Evolutionary conservation across 352 stramenopile genomes (phyloP), one percentile per base, ranked within the genome.

Genomic region (Phytophthora sojae): DNA sequence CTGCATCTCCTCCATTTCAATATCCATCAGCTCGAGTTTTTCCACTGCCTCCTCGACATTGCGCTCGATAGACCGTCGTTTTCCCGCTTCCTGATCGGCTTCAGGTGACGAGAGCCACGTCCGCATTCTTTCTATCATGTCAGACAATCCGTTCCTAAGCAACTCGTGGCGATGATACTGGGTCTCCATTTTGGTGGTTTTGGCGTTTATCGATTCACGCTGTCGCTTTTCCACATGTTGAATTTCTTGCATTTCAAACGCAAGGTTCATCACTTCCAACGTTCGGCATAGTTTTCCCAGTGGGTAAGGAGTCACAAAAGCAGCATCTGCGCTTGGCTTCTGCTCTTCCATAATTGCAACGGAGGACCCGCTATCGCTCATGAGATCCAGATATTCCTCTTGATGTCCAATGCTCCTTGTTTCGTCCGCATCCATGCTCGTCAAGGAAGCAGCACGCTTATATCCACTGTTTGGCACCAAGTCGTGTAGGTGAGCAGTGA

Each of bases 201-300:
- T 82, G 37, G 66, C 53, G n/a, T 74, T 71, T 12, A 79, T 58
- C 12, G 45, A 44, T 35, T 75, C 56, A 3, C 70, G 69, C 19
- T 76, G 45, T 0, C 71, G 61, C n/a, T 58, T 60, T 39, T 71
- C 61, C 26, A 60, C 37, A 14, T 70, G 59, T 30, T 78, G 62
- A 12, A 81, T 71, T 44, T 88, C 79, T 67, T 86, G 72, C 21
- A 85, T 77, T 67, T 91, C 85, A 19, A 90, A 78, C 4, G 63
- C 76, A 47, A 75, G 11, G 8, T 75, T 75, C 50, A 92, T 82
- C n/a, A 92, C 75, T 42, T 92, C 81, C 15, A 91, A 60, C 19
- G 79, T 83, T 30, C 70, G 76, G 9, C 69, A 76, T 6, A 91
- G 51, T n/a, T 86, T 75, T n/a, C 62, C 26, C 1, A 92, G 55